These are phyloP conservation scores for Rhodamnia rubescens DNA, from an alignment of 345 rosid species.

Conservation along the genomic window DNA sequence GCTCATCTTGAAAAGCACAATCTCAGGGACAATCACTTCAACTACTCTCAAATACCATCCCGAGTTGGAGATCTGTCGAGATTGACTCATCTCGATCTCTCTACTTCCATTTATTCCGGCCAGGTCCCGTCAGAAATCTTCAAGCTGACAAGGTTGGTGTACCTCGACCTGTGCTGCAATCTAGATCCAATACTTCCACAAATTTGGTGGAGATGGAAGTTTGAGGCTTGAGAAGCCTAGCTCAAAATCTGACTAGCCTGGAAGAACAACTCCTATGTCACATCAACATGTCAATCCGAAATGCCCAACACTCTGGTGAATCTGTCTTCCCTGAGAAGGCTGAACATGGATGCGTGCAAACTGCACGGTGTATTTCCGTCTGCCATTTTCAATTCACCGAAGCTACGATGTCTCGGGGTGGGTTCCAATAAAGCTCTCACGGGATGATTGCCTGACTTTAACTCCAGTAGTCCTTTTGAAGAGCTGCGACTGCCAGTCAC, in stretches of 20 bases:
- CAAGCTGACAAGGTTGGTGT: conserved; percentile 3
- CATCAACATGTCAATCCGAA: not conserved
- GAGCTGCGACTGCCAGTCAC: not conserved
- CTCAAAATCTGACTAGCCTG: not conserved
- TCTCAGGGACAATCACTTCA: not conserved
- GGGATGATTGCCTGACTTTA: not conserved
- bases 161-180: not conserved
- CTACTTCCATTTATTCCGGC: not conserved
- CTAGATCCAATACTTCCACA: not conserved
- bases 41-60: not conserved
- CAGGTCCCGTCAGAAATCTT: conserved; percentile 2
- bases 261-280: not conserved
- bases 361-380: not conserved
- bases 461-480: not conserved
- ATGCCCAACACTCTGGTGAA: not conserved
- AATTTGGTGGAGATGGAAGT: not conserved
- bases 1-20: not conserved
- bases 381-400: no score
- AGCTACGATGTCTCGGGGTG: not conserved
- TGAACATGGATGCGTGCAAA: not conserved
- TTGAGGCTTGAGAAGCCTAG: not conserved
- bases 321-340: not conserved
- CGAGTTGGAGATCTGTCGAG: not conserved
- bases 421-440: not conserved
- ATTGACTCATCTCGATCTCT: conserved; percentile 6